Evolutionary conservation across 2,329 filamentous ascomycete genomes (phyloP).

Genomic region (Nemania bipapillata): DNA sequence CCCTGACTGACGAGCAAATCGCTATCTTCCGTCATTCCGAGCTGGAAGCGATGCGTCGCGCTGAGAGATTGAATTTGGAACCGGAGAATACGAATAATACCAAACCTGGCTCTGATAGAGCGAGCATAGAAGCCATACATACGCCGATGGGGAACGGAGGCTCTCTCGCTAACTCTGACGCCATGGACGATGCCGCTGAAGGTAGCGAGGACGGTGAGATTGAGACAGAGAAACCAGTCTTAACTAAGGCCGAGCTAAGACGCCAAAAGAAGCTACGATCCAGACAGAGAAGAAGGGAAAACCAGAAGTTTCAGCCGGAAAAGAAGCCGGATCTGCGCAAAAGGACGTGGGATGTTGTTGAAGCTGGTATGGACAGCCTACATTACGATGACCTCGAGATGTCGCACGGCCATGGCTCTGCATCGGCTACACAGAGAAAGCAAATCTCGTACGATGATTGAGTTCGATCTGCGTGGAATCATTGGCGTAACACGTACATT

Average conservation of each 20-base stretch:
- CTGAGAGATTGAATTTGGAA: constrained; percentile 54
- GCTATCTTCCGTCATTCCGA: constrained; percentile 91
- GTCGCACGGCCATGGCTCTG: constrained; percentile 37
- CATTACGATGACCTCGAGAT: constrained; percentile 65
- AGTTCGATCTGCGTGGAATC: constrained; percentile 32
- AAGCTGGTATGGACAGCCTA: constrained; percentile 67
- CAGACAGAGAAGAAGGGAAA: constrained; percentile 55
- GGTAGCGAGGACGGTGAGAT: constrained; percentile 52
- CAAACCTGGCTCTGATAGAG: constrained; percentile 26
- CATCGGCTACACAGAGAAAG: constrained; percentile 55
- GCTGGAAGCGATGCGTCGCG: constrained; percentile 74
- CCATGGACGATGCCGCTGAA: constrained; percentile 40
- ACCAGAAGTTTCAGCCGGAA: constrained; percentile 56
- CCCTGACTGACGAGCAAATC: constrained; percentile 90
- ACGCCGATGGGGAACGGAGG: constrained; percentile 11
- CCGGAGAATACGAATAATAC: constrained; percentile 35
- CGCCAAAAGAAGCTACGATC: constrained; percentile 54
- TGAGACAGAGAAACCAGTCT: constrained; percentile 46
- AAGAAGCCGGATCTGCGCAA: constrained; percentile 71
- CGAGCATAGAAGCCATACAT: constrained; percentile 1
- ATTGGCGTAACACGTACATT: background rate
- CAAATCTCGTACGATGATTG: constrained; percentile 62
- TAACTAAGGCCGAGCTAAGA: constrained; percentile 44
- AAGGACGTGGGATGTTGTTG: constrained; percentile 74
- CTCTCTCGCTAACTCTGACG: constrained; percentile 18